Base-by-base conservation (phyloP, 1,139 yeast species). In the Scheffersomyces illinoinensis region DNA sequence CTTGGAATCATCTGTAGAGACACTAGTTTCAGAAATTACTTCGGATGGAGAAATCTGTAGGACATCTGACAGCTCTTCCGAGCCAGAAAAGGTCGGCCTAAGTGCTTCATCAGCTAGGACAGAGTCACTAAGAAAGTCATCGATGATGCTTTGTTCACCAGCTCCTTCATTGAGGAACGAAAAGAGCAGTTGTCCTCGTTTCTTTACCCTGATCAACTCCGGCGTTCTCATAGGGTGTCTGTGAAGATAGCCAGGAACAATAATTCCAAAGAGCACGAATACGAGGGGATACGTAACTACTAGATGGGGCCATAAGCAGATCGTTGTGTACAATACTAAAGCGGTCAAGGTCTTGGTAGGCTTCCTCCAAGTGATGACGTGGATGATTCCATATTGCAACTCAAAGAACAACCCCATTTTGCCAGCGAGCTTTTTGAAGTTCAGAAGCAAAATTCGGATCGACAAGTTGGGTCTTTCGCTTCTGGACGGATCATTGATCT, bases 221-320 rank as follows among this genome's bases (percentile, higher is more conserved):
- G 82, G 79, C 14, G 76, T 74, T 39, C 78, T 74, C 65, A 85
- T 76, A 0, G 93, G 97, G 69, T 92, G 97, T 57, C 92, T 79
- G 57, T 83, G 78, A 21, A 85, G 76, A 67, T 88, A 93, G 1
- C 91, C 92, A 0, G 96, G 95, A 1, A 89, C 77, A 76, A 92
- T 79, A 1, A 89, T 76, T 0, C 87, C 88, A 61, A 83, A 78
- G 49, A 89, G 70, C 5, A 91, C 59, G 56, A 78, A 82, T 1
- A 88, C 62, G 49, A 90, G 68, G 0, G 98, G 97, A 52, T 88
- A 76, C 0, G 87, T 82, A 49, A 89, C 72, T 7, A 91, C 77
- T 56, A 90, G 74, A 68, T 87, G 88, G 0, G 97, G 97, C 76
- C 90, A 84, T 53, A 89, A 72, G 66, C 91, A 87, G 2, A 85